Percentiles rank a stretch among this genome's conserved stretches.
phyloP scores from a whole-genome alignment of 1,284 basidiomycete genomes.

The Psilocybe mexicana region DNA sequence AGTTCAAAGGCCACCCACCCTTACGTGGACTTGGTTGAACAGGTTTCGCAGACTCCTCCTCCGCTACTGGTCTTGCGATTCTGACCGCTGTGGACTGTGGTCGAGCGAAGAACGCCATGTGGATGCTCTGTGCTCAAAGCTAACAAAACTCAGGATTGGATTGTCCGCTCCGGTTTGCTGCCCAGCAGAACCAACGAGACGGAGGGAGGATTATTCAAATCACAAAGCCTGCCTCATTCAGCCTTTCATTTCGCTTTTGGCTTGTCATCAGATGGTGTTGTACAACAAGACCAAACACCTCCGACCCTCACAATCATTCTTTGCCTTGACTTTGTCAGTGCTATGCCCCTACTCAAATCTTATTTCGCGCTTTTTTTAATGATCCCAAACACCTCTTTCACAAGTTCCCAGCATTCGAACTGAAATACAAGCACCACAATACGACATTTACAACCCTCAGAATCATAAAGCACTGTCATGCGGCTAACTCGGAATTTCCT shows the following conservation, averaged over 20 bases:
- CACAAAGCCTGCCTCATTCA: background rate
- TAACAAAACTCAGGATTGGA: background rate
- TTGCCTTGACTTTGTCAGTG: background rate
- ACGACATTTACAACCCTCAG: too few species aligned
- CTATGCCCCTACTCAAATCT: too few species aligned
- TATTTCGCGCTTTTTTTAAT: too few species aligned
- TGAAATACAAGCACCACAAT: too few species aligned
- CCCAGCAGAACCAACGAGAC: conserved; percentile 33
- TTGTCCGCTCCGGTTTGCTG: conserved; percentile 30
- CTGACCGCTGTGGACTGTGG: conserved; percentile 44
- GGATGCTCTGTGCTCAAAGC: conserved; percentile 1
- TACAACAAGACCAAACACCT: conserved; percentile 8
- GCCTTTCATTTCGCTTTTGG: conserved; percentile 7
- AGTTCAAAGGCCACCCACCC: conserved; percentile 31
- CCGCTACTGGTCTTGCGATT: conserved; percentile 42
- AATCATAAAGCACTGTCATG: too few species aligned
- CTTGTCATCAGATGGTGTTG: conserved; percentile 1
- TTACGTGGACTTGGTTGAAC: conserved; percentile 33
- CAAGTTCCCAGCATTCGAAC: too few species aligned
- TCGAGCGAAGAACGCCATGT: conserved; percentile 45
- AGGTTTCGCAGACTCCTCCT: conserved; percentile 30
- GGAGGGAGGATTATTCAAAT: conserved; percentile 13
- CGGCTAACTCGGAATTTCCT: too few species aligned
- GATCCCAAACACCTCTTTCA: too few species aligned
- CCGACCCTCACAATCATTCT: background rate